phyloP scores from a whole-genome alignment of 2,329 filamentous ascomycete genomes.

The Colletotrichum tabaci region DNA sequence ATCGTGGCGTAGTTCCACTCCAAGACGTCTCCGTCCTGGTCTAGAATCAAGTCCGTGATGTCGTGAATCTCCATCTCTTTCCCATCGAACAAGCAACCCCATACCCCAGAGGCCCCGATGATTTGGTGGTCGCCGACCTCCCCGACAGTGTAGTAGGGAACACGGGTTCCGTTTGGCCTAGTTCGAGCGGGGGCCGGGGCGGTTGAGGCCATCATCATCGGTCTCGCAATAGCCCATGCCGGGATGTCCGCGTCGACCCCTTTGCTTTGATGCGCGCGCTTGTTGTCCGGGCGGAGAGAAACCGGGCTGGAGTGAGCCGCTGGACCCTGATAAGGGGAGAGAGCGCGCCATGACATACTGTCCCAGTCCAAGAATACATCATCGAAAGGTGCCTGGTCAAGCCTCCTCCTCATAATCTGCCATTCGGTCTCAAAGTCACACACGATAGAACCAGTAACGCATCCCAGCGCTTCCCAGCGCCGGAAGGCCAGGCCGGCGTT shows the following conservation, averaged over 20 bases:
- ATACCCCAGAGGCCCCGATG: background rate
- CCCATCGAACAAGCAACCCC: background rate
- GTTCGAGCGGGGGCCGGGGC: background rate
- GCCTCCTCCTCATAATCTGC: background rate
- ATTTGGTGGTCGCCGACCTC: slow-evolving; percentile 10
- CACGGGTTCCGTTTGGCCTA: background rate
- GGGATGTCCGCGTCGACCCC: slow-evolving; percentile 6
- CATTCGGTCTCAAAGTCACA: background rate
- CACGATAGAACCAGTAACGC: background rate
- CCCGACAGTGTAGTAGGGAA: background rate
- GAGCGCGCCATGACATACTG: background rate
- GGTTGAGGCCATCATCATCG: background rate
- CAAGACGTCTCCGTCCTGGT: too few relatives aligned
- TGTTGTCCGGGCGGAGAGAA: too few relatives aligned
- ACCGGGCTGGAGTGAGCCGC: background rate
- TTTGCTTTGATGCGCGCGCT: background rate
- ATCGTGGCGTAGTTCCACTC: background rate
- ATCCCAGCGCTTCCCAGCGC: slow-evolving; percentile 15
- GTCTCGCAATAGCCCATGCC: background rate
- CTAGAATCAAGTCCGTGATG: background rate
- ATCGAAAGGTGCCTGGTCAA: slow-evolving; percentile 8
- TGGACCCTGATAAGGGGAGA: background rate
- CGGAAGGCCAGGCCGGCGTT: slow-evolving; percentile 18
- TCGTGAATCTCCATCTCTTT: background rate
- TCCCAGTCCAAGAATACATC: background rate